Base-by-base conservation (phyloP, 306 rosid genomes). In the Elaeagnus macrophylla region DNA sequence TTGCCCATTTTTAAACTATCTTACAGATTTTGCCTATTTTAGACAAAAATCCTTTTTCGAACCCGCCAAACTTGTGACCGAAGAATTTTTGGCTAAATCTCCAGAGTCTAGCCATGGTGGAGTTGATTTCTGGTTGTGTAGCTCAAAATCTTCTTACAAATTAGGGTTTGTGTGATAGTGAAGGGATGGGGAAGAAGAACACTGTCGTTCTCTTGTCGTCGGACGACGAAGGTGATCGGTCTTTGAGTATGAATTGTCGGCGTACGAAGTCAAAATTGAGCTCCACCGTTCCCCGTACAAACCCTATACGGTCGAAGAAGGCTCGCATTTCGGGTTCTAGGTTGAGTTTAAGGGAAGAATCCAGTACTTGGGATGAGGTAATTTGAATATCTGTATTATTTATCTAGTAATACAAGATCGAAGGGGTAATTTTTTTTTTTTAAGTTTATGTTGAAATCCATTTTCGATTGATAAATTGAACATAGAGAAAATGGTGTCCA, bases 171-270 rank as follows among this genome's bases (percentile, higher is more conserved):
- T 37, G 36, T 12, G 8, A 4, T 42, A 6, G 37, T 4, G 53
- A 20, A 38, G 55, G 18, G 41, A 84, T 82, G 99, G 69, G 78
- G 69, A 91, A 82, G 81, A 77, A 83, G 64, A 82, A 62, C 72
- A 63, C 55, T 57, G 17, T 75, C 3, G 64, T 82, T 32, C 53
- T 84, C 48, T 47, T 82, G 7, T 91, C 97, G 1, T 91, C 97
- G 11, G 88, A 78, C 7, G 95, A 82, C 19, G 74, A 74, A 2
- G 46, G 20, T 47, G 75, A 54, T 51, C 79, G 64, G 54, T 79
- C 79, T 0, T 39, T 59, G 62, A 62, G 71, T 67, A 62, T 79
- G 8, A 64, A 39, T 41, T 67, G 64, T 37, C 71, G 72, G 41
- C 14, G 36, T 40, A 35, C 53, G 10, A 77, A 75, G 63, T 39